These are phyloP conservation scores for Carallia brachiata DNA, from an alignment of 345 rosid genomes.

Conservation along the genomic window DNA sequence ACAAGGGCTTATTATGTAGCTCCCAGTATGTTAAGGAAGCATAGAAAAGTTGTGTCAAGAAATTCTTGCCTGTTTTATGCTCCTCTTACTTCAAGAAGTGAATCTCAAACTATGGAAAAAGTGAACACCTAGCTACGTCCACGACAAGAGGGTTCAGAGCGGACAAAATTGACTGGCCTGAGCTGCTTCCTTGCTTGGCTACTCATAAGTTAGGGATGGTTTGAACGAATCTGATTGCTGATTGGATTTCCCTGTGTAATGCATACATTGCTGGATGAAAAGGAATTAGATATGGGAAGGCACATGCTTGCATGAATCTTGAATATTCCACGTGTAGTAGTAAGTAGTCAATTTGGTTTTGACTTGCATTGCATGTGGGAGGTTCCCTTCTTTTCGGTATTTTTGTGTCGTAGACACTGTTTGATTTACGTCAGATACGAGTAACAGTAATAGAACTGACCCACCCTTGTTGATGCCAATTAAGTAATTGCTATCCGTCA, in stretches of 20 bases:
- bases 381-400: background rate
- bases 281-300: background rate
- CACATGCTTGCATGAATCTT: background rate
- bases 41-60: background rate
- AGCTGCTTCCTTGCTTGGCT: background rate
- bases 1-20: too few species aligned
- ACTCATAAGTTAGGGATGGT: background rate
- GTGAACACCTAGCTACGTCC: too few species aligned
- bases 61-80: background rate
- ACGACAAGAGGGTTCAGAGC: background rate
- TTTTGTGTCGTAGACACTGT: background rate
- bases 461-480: slow-evolving; percentile 3
- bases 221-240: background rate
- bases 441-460: background rate
- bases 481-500: background rate
- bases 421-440: background rate
- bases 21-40: too few species aligned
- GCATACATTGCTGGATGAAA: background rate
- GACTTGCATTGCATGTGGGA: background rate
- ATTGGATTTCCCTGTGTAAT: background rate
- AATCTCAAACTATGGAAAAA: too few species aligned
- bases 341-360: background rate
- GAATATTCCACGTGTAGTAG: slow-evolving; percentile 3
- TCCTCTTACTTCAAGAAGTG: too few species aligned
- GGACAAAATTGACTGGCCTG: background rate